Evolutionary conservation across 208 protist genomes (phyloP).

Genomic region (Herpetomonas tarakana): DNA sequence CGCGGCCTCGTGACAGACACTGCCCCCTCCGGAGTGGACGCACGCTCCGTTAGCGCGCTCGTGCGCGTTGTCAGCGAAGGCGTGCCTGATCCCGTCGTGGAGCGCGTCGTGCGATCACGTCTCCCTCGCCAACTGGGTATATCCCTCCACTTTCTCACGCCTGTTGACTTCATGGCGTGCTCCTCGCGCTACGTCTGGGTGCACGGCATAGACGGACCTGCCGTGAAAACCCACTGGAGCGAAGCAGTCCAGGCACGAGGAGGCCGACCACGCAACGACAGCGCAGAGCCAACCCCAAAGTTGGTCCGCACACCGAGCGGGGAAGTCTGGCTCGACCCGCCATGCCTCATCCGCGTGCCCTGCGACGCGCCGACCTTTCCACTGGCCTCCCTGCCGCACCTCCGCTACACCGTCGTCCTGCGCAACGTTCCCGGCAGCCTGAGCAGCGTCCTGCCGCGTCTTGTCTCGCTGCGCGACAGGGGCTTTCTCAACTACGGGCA

Average conservation of each 20-base stretch:
- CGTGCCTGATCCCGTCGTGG: conserved; percentile 45
- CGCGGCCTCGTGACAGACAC: conserved; percentile 7
- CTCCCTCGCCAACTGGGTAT: conserved; percentile 14
- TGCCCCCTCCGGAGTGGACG: background rate
- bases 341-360: conserved; percentile 20
- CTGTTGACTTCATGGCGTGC: conserved; percentile 66
- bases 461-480: conserved; percentile 30
- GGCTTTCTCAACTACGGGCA: conserved; percentile 82
- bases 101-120: conserved; percentile 21
- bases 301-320: conserved; percentile 15
- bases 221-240: background rate
- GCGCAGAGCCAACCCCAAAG: background rate
- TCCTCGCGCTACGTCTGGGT: conserved; percentile 50
- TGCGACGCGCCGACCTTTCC: conserved; percentile 29
- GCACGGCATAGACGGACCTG: conserved; percentile 7
- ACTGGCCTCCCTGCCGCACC: conserved; percentile 37
- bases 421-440: conserved; percentile 60
- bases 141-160: conserved; percentile 64
- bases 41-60: conserved; percentile 21
- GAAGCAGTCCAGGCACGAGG: too few relatives aligned
- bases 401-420: conserved; percentile 67
- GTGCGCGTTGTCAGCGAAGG: conserved; percentile 64
- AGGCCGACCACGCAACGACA: background rate
- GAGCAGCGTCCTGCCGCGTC: conserved; percentile 56
- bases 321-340: conserved; percentile 26